Conservation (phyloP, 352 stramenopile species). For the Halophytophthora polymorphica region DNA sequence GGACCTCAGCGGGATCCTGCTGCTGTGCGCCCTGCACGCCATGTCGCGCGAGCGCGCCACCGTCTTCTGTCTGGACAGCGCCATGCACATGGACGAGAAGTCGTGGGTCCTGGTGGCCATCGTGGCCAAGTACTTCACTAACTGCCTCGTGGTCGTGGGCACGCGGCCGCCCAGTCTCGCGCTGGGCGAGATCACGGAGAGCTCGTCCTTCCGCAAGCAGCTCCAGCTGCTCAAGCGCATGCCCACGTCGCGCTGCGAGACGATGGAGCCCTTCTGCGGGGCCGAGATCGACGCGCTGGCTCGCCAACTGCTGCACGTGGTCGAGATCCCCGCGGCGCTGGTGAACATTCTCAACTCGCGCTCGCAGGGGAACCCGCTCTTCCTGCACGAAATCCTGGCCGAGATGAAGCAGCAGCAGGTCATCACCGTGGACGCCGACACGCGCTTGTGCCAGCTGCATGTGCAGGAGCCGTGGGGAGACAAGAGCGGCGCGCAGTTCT, state of each 20-base stretch:
- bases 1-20: slow-evolving; percentile 68
- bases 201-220: slow-evolving; percentile 72
- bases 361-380: slow-evolving; percentile 81
- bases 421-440: slow-evolving; percentile 62
- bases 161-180: slow-evolving; percentile 67
- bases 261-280: slow-evolving; percentile 51
- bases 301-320: slow-evolving; percentile 59
- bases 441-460: slow-evolving; percentile 57
- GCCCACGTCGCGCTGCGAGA: slow-evolving; percentile 39
- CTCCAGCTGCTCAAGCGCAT: slow-evolving; percentile 71
- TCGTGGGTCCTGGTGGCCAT: slow-evolving; percentile 81
- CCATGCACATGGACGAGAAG: slow-evolving; percentile 88
- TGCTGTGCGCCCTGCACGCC: slow-evolving; percentile 74
- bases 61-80: slow-evolving; percentile 80
- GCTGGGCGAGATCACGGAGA: slow-evolving; percentile 67
- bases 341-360: slow-evolving; percentile 64
- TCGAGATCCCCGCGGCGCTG: slow-evolving; percentile 55
- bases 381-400: slow-evolving; percentile 81
- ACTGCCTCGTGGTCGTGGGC: slow-evolving; percentile 72
- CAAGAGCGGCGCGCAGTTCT: slow-evolving; percentile 65
- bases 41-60: slow-evolving; percentile 68
- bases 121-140: slow-evolving; percentile 85
- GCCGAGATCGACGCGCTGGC: slow-evolving; percentile 63
- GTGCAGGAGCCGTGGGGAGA: slow-evolving; percentile 81
- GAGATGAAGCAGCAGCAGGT: slow-evolving; percentile 80